Percentiles rank a stretch among this genome's conserved stretches.
Conservation (phyloP, 2,329 filamentous ascomycete genomes). For the Aspergillus phoenicis region DNA sequence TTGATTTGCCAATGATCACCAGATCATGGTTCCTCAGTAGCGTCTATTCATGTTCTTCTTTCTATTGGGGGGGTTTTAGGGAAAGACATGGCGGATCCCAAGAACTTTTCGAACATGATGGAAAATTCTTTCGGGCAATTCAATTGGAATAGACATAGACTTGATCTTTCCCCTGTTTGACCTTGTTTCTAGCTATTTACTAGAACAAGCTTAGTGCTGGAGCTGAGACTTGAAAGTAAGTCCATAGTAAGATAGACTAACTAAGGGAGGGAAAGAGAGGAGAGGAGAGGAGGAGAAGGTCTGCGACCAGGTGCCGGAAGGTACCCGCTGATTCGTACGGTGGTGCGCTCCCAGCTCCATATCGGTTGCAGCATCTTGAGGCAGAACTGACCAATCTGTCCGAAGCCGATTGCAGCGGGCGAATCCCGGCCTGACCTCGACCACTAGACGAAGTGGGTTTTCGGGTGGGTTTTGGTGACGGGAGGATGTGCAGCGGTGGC, state of each 20-base stretch:
- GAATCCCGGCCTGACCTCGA: constrained; percentile 23
- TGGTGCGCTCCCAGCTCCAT: constrained; percentile 4
- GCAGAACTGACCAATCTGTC: constrained; percentile 12
- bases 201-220: constrained; percentile 2
- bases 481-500: constrained; percentile 21
- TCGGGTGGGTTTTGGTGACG: constrained; percentile 18
- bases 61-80: background rate
- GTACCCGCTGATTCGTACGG: constrained; percentile 1
- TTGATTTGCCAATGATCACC: background rate
- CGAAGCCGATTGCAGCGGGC: constrained; percentile 16
- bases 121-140: background rate
- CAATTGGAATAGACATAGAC: background rate
- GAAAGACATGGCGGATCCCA: background rate
- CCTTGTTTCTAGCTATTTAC: constrained; percentile 11
- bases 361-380: constrained; percentile 7
- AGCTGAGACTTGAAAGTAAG: constrained; percentile 5
- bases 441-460: constrained; percentile 20
- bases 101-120: background rate
- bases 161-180: constrained; percentile 8
- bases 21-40: too few species aligned
- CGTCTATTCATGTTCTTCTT: too few species aligned
- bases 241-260: background rate
- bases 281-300: background rate
- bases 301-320: constrained; percentile 1
- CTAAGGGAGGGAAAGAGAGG: too few species aligned